Conservation (phyloP, 2,329 filamentous ascomycete genomes). For the Chrysosporium queenslandicum region DNA sequence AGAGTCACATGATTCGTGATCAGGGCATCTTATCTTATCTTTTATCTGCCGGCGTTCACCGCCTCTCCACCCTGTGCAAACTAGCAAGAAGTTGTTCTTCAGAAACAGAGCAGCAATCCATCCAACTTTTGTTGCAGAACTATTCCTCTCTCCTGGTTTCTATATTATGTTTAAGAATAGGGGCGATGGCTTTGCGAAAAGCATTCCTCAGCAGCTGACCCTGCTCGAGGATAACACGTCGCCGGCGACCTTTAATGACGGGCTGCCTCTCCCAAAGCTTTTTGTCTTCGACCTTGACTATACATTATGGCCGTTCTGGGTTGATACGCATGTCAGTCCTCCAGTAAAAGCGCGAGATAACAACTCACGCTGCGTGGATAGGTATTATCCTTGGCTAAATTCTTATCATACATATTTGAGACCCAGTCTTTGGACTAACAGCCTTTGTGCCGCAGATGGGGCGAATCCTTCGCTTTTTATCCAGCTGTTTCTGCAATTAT, state of each 20-base stretch:
- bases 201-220: slow-evolving; percentile 7
- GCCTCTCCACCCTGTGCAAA: no score
- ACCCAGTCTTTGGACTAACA: background rate
- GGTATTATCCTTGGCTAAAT: slow-evolving; percentile 26
- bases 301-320: slow-evolving; percentile 98
- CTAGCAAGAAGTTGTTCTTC: no score
- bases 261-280: slow-evolving; percentile 65
- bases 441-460: slow-evolving; percentile 32
- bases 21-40: no score
- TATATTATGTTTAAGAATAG: slow-evolving; percentile 11
- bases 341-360: slow-evolving; percentile 57
- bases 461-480: slow-evolving; percentile 63
- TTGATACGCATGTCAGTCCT: slow-evolving; percentile 78
- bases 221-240: slow-evolving; percentile 22
- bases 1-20: background rate
- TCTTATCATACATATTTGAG: no score
- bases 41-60: background rate
- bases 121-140: background rate
- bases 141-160: background rate
- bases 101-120: no score
- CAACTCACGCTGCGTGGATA: slow-evolving; percentile 37
- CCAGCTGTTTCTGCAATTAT: slow-evolving; percentile 58
- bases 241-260: slow-evolving; percentile 52
- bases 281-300: slow-evolving; percentile 96
- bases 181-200: slow-evolving; percentile 11